phyloP scores from a whole-genome alignment of 1,284 basidiomycete species.

The Coriolopsis trogii region DNA sequence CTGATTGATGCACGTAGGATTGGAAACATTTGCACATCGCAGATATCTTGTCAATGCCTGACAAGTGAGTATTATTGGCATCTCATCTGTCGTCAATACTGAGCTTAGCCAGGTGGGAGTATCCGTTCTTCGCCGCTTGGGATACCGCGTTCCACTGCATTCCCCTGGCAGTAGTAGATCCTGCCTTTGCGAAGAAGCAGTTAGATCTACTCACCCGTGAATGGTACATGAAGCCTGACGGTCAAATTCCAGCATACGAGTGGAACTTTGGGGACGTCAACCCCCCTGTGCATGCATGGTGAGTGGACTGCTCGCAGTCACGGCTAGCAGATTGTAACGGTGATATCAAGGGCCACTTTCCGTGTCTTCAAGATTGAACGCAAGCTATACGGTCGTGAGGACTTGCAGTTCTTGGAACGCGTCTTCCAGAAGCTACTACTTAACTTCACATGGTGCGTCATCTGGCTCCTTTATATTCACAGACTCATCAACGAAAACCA shows the following conservation, averaged over 20 bases:
- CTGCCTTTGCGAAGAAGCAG: slow-evolving; percentile 96
- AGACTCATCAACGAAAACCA: slow-evolving; percentile 29
- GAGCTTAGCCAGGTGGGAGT: slow-evolving; percentile 80
- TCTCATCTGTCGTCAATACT: not conserved
- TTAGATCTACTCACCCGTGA: slow-evolving; percentile 94
- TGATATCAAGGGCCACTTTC: slow-evolving; percentile 79
- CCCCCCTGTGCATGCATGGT: slow-evolving; percentile 97
- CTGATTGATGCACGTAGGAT: slow-evolving; percentile 54
- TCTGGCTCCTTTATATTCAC: not conserved
- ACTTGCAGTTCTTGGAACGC: slow-evolving; percentile 91
- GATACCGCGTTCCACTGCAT: slow-evolving; percentile 99
- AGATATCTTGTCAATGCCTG: slow-evolving; percentile 97
- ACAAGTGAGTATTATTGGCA: slow-evolving; percentile 64
- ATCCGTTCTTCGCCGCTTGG: slow-evolving; percentile 94
- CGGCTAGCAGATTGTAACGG: not conserved
- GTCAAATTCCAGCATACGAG: slow-evolving; percentile 97
- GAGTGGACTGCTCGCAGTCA: slow-evolving; percentile 16
- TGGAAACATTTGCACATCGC: slow-evolving; percentile 96
- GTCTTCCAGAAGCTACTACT: slow-evolving; percentile 97
- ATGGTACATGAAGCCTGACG: slow-evolving; percentile 99
- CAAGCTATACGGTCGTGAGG: slow-evolving; percentile 90
- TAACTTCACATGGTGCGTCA: slow-evolving; percentile 90
- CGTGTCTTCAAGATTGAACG: slow-evolving; percentile 98
- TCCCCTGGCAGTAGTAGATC: slow-evolving; percentile 94
- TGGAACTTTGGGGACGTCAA: slow-evolving; percentile 99